phyloP scores from a whole-genome alignment of 2,329 filamentous ascomycete genomes.

The Trichoderma endophyticum region DNA sequence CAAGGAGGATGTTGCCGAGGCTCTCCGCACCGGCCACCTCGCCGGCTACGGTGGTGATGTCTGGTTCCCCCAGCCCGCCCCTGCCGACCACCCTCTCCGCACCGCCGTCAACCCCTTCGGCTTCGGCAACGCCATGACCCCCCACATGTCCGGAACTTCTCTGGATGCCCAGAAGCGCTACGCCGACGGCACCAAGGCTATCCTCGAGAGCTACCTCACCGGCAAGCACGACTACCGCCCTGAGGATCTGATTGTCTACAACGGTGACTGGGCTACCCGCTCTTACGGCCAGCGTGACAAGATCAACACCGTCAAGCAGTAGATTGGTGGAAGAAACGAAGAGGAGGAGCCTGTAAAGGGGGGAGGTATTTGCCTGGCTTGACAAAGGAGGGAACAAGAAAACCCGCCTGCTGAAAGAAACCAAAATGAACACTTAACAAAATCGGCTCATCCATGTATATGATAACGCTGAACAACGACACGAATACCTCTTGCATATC shows the following conservation, averaged over 20 bases:
- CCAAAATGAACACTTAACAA: neutral
- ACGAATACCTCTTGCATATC: neutral
- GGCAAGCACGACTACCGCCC: slow-evolving; percentile 84
- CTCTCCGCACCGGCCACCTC: slow-evolving; percentile 87
- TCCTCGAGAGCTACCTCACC: slow-evolving; percentile 86
- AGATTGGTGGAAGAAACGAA: neutral
- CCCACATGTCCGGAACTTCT: slow-evolving; percentile 98
- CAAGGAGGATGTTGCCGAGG: slow-evolving; percentile 96
- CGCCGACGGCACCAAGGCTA: slow-evolving; percentile 81
- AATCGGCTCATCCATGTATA: slow-evolving; percentile 6
- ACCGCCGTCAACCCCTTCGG: slow-evolving; percentile 92
- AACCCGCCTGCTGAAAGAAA: neutral
- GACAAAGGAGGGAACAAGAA: neutral
- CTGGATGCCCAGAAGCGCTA: slow-evolving; percentile 95
- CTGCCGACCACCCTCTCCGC: slow-evolving; percentile 87
- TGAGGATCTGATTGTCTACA: slow-evolving; percentile 86
- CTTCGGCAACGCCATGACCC: slow-evolving; percentile 97
- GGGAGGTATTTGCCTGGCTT: neutral
- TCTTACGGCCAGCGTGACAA: slow-evolving; percentile 75
- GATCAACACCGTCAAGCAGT: slow-evolving; percentile 15
- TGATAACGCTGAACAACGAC: neutral
- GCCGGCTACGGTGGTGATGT: slow-evolving; percentile 85
- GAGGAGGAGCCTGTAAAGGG: neutral
- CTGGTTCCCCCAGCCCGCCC: slow-evolving; percentile 97
- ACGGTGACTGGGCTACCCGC: slow-evolving; percentile 92